Percentiles rank a stretch among this genome's conserved stretches.
Conservation (phyloP, 1,284 basidiomycete species). For the Cryptococcus deneoformans region DNA sequence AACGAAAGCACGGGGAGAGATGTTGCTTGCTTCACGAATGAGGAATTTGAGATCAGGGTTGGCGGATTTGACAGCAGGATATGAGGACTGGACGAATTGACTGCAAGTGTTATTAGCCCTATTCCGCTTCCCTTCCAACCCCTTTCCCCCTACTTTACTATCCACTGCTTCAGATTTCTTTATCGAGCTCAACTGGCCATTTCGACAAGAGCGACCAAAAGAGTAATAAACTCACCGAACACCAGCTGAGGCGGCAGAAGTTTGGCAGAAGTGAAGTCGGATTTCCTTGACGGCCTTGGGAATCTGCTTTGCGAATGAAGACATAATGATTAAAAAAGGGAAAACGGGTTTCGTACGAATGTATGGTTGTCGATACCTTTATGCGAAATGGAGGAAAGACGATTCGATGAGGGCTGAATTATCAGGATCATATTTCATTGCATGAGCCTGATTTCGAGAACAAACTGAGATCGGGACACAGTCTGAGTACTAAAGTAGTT, state of each 20-base stretch:
- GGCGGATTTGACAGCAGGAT: constrained; percentile 77
- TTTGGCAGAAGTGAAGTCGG: constrained; percentile 81
- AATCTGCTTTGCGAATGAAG: constrained; percentile 65
- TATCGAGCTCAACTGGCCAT: constrained; percentile 2
- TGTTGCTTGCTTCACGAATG: constrained; percentile 85
- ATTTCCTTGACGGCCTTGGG: constrained; percentile 82
- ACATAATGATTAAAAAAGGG: constrained; percentile 16
- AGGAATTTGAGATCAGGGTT: constrained; percentile 88
- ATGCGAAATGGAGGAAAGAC: too few relatives aligned
- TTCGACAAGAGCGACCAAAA: not conserved
- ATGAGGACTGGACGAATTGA: constrained; percentile 77
- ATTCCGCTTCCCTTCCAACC: not conserved
- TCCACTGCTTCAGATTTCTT: not conserved
- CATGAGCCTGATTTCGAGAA: too few relatives aligned
- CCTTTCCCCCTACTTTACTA: not conserved
- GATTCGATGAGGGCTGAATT: too few relatives aligned
- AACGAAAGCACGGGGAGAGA: constrained; percentile 83
- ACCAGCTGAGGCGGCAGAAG: constrained; percentile 71
- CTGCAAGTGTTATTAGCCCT: constrained; percentile 48
- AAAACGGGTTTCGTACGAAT: too few relatives aligned
- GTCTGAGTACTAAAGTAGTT: too few relatives aligned
- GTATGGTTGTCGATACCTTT: too few relatives aligned
- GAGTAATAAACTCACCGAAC: constrained; percentile 61
- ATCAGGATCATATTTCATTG: too few relatives aligned
- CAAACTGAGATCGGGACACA: too few relatives aligned